Evolutionary conservation across 352 stramenopile genomes (phyloP).

Genomic region (Heterotrichella gracilis): DNA sequence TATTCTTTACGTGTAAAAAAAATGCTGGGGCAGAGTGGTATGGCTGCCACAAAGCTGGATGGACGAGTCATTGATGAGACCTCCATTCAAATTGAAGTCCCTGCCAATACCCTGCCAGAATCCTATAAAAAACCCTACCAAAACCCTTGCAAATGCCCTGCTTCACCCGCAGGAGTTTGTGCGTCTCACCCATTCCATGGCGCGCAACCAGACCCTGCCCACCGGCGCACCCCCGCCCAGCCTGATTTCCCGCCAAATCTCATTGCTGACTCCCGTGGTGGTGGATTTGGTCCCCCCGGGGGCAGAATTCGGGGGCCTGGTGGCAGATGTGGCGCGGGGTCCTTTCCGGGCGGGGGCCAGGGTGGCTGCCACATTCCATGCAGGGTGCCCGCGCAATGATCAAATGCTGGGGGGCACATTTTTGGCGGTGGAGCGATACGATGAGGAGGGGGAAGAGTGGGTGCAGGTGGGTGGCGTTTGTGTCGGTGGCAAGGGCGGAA

Average conservation of each 20-base stretch:
- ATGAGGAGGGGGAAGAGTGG: too few species aligned
- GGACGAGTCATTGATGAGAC: too few species aligned
- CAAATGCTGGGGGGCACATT: slow-evolving; percentile 14
- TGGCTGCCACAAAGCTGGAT: too few species aligned
- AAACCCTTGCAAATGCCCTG: not conserved
- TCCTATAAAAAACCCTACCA: slow-evolving; percentile 21
- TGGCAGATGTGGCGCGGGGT: not conserved
- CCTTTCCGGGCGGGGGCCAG: not conserved
- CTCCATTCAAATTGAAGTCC: too few species aligned
- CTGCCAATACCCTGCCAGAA: too few species aligned
- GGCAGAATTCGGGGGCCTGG: not conserved
- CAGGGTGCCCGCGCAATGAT: slow-evolving; percentile 14
- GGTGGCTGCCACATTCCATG: slow-evolving; percentile 14
- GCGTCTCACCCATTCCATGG: too few species aligned
- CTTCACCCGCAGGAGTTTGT: not conserved
- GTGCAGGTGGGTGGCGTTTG: too few species aligned
- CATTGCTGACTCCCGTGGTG: not conserved
- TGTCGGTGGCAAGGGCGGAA: too few species aligned
- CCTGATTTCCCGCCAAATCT: slow-evolving; percentile 11
- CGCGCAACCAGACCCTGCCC: too few species aligned
- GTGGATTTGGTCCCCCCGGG: slow-evolving; percentile 8
- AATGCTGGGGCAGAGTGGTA: too few species aligned
- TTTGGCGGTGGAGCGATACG: slow-evolving; percentile 11
- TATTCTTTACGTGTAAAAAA: too few species aligned
- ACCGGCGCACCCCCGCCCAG: too few species aligned